phyloP scores from a whole-genome alignment of 2,329 filamentous ascomycete genomes.

The Venturia aucupariae region DNA sequence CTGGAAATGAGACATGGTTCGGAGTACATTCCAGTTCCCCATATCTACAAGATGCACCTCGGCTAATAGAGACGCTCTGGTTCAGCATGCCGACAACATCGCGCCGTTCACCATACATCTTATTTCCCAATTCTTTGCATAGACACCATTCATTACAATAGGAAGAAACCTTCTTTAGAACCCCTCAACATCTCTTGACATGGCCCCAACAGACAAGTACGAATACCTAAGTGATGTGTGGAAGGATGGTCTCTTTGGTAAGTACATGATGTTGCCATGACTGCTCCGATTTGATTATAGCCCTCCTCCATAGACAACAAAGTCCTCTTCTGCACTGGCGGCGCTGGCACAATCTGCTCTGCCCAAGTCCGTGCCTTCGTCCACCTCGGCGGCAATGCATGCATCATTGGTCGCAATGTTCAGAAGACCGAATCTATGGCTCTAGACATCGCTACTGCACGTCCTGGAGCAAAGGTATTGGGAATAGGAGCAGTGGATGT shows the following conservation, averaged over 20 bases:
- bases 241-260: conserved; percentile 81
- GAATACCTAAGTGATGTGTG: conserved; percentile 76
- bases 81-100: background rate
- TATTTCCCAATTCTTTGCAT: background rate
- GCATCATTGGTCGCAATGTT: conserved; percentile 82
- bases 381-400: conserved; percentile 82
- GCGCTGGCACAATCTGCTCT: conserved; percentile 87
- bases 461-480: conserved; percentile 72
- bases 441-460: conserved; percentile 69
- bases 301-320: conserved; percentile 55
- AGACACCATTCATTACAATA: background rate
- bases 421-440: conserved; percentile 80
- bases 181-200: background rate
- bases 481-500: conserved; percentile 72
- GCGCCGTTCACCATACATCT: background rate
- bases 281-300: background rate
- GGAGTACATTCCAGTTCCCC: background rate
- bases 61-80: background rate
- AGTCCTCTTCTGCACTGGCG: conserved; percentile 91
- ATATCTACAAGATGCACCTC: background rate
- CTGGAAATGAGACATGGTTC: background rate
- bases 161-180: too few relatives aligned
- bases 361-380: conserved; percentile 89
- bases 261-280: conserved; percentile 18
- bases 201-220: conserved; percentile 1